Evolutionary conservation across 495 filamentous ascomycete species (phyloP).

Genomic region (Penicillium chermesinum): DNA sequence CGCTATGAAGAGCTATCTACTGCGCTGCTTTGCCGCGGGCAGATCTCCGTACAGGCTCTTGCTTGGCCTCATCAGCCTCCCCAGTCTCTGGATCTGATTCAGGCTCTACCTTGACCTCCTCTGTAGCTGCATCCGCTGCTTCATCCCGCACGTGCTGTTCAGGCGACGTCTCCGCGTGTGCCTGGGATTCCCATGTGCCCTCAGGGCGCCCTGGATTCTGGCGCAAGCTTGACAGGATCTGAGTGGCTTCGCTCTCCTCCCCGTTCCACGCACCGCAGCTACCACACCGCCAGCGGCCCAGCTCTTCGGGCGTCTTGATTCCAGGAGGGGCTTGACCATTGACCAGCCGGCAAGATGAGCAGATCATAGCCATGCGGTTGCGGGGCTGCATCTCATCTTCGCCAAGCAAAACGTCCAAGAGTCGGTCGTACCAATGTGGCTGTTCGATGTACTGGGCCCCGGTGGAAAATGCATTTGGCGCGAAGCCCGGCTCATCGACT

Average conservation of each 20-base stretch:
- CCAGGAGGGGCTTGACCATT: constrained; percentile 96
- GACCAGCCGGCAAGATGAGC: constrained; percentile 73
- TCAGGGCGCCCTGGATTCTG: constrained; percentile 26
- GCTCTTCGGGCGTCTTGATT: constrained; percentile 65
- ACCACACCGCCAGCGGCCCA: constrained; percentile 86
- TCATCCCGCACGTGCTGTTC: constrained; percentile 26
- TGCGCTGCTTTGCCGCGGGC: constrained; percentile 21
- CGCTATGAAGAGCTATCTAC: neutral
- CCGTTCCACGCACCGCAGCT: constrained; percentile 84
- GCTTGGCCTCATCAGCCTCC: constrained; percentile 6
- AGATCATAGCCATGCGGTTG: constrained; percentile 88
- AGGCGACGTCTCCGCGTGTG: constrained; percentile 18
- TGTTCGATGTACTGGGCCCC: constrained; percentile 42
- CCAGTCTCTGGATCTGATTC: neutral
- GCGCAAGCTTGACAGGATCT: constrained; percentile 46
- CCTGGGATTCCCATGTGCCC: constrained; percentile 8
- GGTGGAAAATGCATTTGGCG: constrained; percentile 55
- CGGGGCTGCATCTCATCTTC: constrained; percentile 92
- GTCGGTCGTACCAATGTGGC: constrained; percentile 86
- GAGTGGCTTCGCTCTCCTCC: constrained; percentile 64
- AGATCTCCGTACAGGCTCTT: constrained; percentile 18
- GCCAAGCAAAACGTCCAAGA: constrained; percentile 85
- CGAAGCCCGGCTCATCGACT: constrained; percentile 46
- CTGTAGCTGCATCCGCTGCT: constrained; percentile 10
- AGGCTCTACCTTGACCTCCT: neutral